Conservation (phyloP, 2,329 filamentous ascomycete genomes). For the Cladosporium sphaerospermum region DNA sequence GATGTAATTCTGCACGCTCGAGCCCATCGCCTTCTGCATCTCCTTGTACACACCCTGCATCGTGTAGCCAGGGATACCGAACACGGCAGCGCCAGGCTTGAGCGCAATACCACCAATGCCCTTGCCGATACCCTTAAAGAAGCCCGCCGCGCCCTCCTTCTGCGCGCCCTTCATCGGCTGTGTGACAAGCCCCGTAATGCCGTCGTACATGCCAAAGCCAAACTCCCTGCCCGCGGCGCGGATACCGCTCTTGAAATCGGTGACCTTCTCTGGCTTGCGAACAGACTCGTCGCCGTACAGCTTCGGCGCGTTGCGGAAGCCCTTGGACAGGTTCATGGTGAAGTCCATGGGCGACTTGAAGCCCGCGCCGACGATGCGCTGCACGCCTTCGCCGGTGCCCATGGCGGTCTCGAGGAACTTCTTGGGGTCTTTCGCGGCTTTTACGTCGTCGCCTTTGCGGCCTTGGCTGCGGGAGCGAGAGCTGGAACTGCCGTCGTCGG, state of each 20-base stretch:
- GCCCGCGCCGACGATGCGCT: constrained; percentile 31
- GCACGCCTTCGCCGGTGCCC: constrained; percentile 31
- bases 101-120: constrained; percentile 69
- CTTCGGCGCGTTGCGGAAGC: constrained; percentile 80
- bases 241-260: constrained; percentile 67
- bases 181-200: constrained; percentile 67
- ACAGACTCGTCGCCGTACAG: constrained; percentile 82
- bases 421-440: constrained; percentile 8
- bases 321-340: constrained; percentile 71
- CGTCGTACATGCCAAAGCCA: constrained; percentile 66
- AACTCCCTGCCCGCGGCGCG: constrained; percentile 65
- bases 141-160: constrained; percentile 56
- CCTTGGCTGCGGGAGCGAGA: background rate
- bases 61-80: constrained; percentile 58
- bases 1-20: constrained; percentile 71
- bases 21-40: constrained; percentile 61
- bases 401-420: constrained; percentile 23
- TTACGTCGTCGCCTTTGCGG: background rate
- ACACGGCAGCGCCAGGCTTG: constrained; percentile 64
- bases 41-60: constrained; percentile 74
- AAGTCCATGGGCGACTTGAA: constrained; percentile 80
- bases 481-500: background rate
- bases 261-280: constrained; percentile 71
- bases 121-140: constrained; percentile 72
- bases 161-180: constrained; percentile 63